Evolutionary conservation across 2,329 filamentous ascomycete genomes (phyloP).

Genomic region (Alternaria novae-zelandiae): DNA sequence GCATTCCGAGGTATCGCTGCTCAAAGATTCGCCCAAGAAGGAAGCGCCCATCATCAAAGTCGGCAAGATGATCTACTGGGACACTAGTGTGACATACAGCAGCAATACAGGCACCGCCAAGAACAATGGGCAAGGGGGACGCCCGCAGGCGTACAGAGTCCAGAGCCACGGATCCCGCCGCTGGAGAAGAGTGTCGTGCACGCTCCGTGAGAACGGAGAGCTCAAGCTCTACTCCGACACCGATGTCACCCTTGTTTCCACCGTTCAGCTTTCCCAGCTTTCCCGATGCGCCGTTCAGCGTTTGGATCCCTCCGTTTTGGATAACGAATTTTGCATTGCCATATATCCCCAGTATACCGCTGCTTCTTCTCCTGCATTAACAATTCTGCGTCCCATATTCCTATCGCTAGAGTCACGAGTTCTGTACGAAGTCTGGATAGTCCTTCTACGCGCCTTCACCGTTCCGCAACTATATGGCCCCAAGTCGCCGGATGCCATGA

Average conservation of each 20-base stretch:
- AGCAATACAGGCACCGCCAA: slow-evolving; percentile 51
- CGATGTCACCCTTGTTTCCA: slow-evolving; percentile 78
- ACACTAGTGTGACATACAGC: slow-evolving; percentile 66
- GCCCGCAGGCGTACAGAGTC: slow-evolving; percentile 61
- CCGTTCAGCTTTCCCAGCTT: slow-evolving; percentile 86
- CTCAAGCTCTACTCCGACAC: slow-evolving; percentile 87
- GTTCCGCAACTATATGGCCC: slow-evolving; percentile 87
- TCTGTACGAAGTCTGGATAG: slow-evolving; percentile 97
- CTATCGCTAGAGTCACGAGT: slow-evolving; percentile 84
- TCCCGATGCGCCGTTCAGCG: slow-evolving; percentile 90
- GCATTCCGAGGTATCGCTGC: slow-evolving; percentile 57
- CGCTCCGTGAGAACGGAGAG: slow-evolving; percentile 91
- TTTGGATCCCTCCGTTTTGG: slow-evolving; percentile 86
- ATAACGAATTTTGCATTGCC: slow-evolving; percentile 91
- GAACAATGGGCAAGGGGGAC: slow-evolving; percentile 34
- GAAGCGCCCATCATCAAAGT: slow-evolving; percentile 92
- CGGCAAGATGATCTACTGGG: slow-evolving; percentile 69
- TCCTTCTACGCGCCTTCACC: slow-evolving; percentile 86
- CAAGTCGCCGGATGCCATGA: slow-evolving; percentile 56
- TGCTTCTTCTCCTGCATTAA: slow-evolving; percentile 72
- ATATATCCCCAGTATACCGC: slow-evolving; percentile 93
- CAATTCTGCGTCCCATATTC: slow-evolving; percentile 86
- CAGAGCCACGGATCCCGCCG: slow-evolving; percentile 65
- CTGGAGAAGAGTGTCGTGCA: slow-evolving; percentile 91
- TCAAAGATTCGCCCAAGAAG: slow-evolving; percentile 71